Evolutionary conservation across 306 rosid genomes (phyloP).

Genomic region (Rosa lucieae): DNA sequence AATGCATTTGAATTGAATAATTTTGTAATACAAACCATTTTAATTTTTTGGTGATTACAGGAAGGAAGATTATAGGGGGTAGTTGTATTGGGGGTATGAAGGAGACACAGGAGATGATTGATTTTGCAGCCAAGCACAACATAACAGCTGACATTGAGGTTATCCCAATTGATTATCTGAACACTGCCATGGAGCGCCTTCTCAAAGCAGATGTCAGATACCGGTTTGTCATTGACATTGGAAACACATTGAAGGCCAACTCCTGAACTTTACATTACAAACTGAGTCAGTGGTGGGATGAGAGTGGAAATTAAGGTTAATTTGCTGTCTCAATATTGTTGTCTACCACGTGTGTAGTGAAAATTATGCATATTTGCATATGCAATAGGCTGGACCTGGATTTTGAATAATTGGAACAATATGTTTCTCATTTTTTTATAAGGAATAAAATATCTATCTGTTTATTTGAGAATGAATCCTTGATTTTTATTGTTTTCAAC

Average conservation of each 20-base stretch:
- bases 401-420: not conserved
- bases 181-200: constrained; percentile 58
- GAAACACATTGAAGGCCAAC: constrained; percentile 21
- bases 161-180: constrained; percentile 46
- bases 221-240: constrained; percentile 52
- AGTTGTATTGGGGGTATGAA: constrained; percentile 30
- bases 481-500: not conserved
- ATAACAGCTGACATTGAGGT: constrained; percentile 55
- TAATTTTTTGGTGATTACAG: not conserved
- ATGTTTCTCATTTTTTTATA: not conserved
- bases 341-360: not conserved
- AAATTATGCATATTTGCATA: not conserved
- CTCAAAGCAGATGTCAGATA: constrained; percentile 49
- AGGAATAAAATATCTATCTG: not conserved
- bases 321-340: constrained; percentile 23
- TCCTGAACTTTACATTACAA: not conserved
- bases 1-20: not conserved
- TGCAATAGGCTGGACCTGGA: not conserved
- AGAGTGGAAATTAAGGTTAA: not conserved
- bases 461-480: not conserved
- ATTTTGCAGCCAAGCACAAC: constrained; percentile 50
- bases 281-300: not conserved
- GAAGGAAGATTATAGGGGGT: constrained; percentile 33
- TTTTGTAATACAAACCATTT: not conserved
- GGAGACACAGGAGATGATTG: constrained; percentile 49